A percentile compares a stretch with the other conserved stretches of the same genome.
Conservation (phyloP, 257 asterid genomes). For the Anisodus acutangulus region DNA sequence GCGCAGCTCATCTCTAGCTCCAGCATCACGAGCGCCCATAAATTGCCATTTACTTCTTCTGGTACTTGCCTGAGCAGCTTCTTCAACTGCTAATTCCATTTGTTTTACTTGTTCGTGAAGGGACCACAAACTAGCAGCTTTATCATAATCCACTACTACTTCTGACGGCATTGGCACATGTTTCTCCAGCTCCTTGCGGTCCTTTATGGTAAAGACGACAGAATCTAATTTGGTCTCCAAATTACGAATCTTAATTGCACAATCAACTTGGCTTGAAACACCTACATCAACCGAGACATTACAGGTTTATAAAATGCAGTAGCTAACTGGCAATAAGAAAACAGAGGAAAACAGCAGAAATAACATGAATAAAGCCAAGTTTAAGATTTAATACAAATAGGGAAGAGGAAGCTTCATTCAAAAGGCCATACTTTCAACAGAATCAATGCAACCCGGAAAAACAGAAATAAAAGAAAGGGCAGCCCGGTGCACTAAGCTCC, state of each 20-base stretch:
- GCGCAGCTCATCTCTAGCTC: conserved; percentile 88
- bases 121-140: conserved; percentile 94
- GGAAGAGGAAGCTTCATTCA: conserved; percentile 20
- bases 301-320: conserved; percentile 13
- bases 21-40: conserved; percentile 99
- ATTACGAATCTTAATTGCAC: conserved; percentile 93
- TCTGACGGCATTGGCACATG: conserved; percentile 99
- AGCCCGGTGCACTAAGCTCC: no score
- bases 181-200: conserved; percentile 92
- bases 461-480: not conserved
- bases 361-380: not conserved
- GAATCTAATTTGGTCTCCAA: conserved; percentile 92
- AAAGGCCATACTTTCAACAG: not conserved
- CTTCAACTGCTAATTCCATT: conserved; percentile 92
- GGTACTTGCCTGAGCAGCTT: conserved; percentile 90
- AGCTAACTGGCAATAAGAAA: not conserved
- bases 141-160: conserved; percentile 91
- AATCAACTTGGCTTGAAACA: conserved; percentile 98
- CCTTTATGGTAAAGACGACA: conserved; percentile 89
- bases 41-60: conserved; percentile 98
- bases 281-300: conserved; percentile 48
- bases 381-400: conserved; percentile 7
- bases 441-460: not conserved
- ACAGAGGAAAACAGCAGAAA: not conserved
- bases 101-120: conserved; percentile 94